Base-by-base conservation (phyloP, 331 rosid genomes). In the Rosa hybrid region DNA sequence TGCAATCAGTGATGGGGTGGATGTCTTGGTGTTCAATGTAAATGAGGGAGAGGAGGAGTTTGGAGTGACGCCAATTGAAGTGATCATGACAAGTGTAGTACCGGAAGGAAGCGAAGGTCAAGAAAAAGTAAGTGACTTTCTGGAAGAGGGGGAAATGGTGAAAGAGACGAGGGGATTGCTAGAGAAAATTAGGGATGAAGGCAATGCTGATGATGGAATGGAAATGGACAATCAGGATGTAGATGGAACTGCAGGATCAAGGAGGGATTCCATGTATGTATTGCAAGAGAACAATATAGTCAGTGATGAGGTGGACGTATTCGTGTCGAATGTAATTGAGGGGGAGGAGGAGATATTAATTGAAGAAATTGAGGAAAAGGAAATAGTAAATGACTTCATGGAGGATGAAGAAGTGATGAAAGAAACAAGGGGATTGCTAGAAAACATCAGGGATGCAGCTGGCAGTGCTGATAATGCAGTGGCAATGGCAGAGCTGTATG, bases 171-270 rank as follows among this genome's bases (percentile, higher is more conserved):
- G 54, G 46, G 90, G 83, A 10, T 49, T 86, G 80, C 21, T 77
- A 13, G 88, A 93, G 78, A 80, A 77, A 83, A 85, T 84, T n/a
- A 80, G 86, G 82, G 91, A 92, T 46, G 96, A 91, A 56, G 87
- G 89, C 51, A 84, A 54, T 63, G 75, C 17, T 49, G 86, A 86
- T 34, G 51, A 44, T 69, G 68, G 74, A 45, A 75, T 30, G 59
- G 80, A 80, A 74, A 60, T 74, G 77, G 77, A 74, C 2, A 42
- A 27, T 8, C 46, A 1, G n/a, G n/a, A 16, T 74, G 16, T 42
- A 20, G 9, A 11, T 56, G 64, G 77, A 79, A 71, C 23, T 60
- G 71, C 7, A 46, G 73, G 85, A 49, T 65, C 13, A 67, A 16
- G 71, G 7, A 16, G 20, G 45, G 71, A 65, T 34, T 27, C 27